Evolutionary conservation across 441 rosid species (phyloP).

Genomic region (Bocquillonia castaneifolia): DNA sequence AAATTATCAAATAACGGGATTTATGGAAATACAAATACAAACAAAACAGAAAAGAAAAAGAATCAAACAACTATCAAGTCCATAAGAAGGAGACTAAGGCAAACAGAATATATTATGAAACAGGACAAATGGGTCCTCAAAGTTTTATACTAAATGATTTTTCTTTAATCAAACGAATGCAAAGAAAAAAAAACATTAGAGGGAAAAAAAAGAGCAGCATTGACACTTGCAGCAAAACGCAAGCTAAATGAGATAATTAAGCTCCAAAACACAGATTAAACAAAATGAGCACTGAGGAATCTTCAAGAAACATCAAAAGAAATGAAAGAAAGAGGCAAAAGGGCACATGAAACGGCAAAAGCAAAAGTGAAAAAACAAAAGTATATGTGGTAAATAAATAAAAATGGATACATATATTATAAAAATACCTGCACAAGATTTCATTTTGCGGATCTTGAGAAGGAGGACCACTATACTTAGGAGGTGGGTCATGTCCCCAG

Average conservation of each 20-base stretch:
- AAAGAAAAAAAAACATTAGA: too few relatives aligned
- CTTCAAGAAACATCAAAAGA: too few relatives aligned
- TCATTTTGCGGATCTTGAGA: slow-evolving; percentile 42
- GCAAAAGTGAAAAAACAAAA: not conserved
- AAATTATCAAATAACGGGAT: not conserved
- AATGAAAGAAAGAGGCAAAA: not conserved
- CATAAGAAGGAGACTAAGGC: not conserved
- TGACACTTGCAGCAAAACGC: not conserved
- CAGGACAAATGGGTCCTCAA: not conserved
- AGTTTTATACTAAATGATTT: not conserved
- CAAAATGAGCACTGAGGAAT: too few relatives aligned
- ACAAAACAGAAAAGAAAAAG: too few relatives aligned
- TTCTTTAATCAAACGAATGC: not conserved
- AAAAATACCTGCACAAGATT: slow-evolving; percentile 39
- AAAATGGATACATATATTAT: not conserved
- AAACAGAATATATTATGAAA: not conserved
- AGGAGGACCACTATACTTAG: slow-evolving; percentile 39
- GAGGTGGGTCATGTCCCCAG: slow-evolving; percentile 49
- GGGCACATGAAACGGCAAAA: not conserved
- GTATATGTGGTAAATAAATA: too few relatives aligned
- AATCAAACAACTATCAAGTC: not conserved
- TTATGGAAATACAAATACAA: not conserved
- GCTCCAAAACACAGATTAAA: not conserved
- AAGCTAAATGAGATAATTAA: not conserved
- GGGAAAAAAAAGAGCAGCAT: not conserved